Conservation (phyloP, 2,329 filamentous ascomycete species). For the Trichophyton simii region DNA sequence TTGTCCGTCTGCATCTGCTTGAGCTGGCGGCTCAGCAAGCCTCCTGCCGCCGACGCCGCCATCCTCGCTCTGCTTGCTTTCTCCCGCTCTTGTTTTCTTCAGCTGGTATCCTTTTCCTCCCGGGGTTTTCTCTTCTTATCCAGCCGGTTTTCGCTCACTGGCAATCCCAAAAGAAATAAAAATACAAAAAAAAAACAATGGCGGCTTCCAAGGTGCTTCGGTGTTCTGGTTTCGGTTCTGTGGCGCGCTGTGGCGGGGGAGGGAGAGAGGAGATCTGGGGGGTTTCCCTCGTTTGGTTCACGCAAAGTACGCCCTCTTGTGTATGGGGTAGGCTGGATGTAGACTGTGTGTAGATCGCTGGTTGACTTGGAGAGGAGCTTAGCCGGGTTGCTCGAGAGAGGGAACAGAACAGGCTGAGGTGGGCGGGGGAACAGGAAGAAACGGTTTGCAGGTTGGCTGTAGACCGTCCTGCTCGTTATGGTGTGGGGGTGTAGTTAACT, state of each 20-base stretch:
- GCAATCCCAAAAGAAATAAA: too few relatives aligned
- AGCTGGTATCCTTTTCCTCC: not conserved
- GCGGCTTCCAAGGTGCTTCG: not conserved
- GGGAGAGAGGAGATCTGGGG: not conserved
- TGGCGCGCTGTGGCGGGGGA: not conserved
- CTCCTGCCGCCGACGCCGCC: constrained; percentile 43
- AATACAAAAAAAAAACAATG: too few relatives aligned
- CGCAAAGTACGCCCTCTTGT: too few relatives aligned
- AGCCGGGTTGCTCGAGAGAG: not conserved
- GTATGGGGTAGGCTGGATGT: too few relatives aligned
- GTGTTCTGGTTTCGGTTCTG: not conserved
- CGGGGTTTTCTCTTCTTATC: too few relatives aligned
- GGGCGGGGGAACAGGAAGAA: not conserved
- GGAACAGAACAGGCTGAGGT: not conserved
- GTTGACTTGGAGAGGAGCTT: not conserved
- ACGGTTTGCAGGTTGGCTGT: not conserved
- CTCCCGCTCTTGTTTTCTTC: not conserved
- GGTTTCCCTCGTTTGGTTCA: too few relatives aligned
- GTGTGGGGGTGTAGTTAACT: too few relatives aligned
- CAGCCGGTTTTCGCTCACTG: too few relatives aligned
- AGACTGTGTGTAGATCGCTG: too few relatives aligned
- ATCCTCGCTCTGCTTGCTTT: constrained; percentile 14
- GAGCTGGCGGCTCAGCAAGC: constrained; percentile 70
- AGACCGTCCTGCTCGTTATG: too few relatives aligned
- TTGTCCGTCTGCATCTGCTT: constrained; percentile 89